A percentile compares a stretch with the other conserved stretches of the same genome.
phyloP scores from a whole-genome alignment of 768 basidiomycete genomes.

The Cyclocybe aegerita region DNA sequence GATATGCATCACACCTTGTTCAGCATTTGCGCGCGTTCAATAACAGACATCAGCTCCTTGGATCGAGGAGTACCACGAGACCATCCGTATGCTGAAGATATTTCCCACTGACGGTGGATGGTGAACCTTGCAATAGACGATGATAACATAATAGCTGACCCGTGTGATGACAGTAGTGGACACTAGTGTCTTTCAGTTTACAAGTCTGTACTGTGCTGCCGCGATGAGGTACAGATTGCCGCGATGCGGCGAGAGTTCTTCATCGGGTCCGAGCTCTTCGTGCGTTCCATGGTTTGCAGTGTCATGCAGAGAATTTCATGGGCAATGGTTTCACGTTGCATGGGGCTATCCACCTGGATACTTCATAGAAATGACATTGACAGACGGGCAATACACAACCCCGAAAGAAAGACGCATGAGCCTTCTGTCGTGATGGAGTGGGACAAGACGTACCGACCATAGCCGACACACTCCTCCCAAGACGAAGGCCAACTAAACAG shows the following conservation, averaged over 20 bases:
- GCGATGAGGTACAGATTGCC: neutral
- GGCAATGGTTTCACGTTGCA: no score
- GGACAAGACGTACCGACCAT: neutral
- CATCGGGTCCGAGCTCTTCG: slow-evolving; percentile 9
- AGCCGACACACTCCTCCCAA: neutral
- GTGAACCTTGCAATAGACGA: slow-evolving; percentile 4
- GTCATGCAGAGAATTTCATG: no score
- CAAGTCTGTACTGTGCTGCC: no score
- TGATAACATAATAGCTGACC: slow-evolving; percentile 12
- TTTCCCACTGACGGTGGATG: neutral
- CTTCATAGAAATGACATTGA: slow-evolving; percentile 8
- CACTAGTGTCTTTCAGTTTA: no score
- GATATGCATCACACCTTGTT: no score
- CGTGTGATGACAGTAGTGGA: slow-evolving; percentile 1
- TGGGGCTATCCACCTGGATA: neutral
- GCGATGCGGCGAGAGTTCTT: slow-evolving; percentile 4
- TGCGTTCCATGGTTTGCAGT: neutral
- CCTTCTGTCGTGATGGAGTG: neutral
- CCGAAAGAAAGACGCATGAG: neutral
- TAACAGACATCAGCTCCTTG: no score
- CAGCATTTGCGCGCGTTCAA: no score
- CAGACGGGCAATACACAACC: neutral
- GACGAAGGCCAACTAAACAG: neutral
- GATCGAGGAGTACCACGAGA: neutral
- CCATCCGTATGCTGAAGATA: no score